Base-by-base conservation (phyloP, 208 protist species). In the Acanthamoeba castellanii region DNA sequence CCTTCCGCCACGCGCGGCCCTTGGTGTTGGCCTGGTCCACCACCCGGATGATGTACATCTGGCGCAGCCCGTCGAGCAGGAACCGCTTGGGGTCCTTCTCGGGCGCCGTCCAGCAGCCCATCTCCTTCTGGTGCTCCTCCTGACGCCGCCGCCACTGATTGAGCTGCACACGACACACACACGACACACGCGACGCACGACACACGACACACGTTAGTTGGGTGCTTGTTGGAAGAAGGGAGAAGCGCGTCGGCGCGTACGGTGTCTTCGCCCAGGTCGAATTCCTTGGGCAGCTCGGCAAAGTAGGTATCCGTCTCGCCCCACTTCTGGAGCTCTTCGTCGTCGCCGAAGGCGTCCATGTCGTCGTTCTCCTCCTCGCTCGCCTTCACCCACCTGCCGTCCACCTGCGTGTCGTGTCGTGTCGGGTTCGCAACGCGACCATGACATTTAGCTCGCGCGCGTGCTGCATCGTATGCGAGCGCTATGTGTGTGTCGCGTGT, bases 1-100 rank as follows among this genome's bases (percentile, higher is more conserved):
- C n/a, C 72, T 81, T 81, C 8, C n/a, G n/a, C 72, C 72, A 81
- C 37, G 42, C 45, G 76, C 76, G 76, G 20, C 76, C 76, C 42
- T 57, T 84, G 22, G 34, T n/a, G 47, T 84, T 84, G 76, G 76
- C 76, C 76, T 84, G 76, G 11, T 47, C 27, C 47, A 84, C 76
- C 76, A 84, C 76, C 76, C 76, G 9, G 76, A 84, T 84, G 2
- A 84, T 84, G 47, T 84, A 84, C 76, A 84, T 84, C 76, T 84
- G 76, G 20, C 76, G 34, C 22, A 84, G 14, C 20, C 76, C 76
- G 76, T 84, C 76, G 76, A 84, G 20, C 20, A 57, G 76, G 76
- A 84, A 84, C 11, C 76, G 76, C 47, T 84, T 84, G 4, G 76
- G 34, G 42, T 84, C 76, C 76, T 55, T 84, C n/a, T 84, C 76